Percentiles rank a stretch among this genome's conserved stretches.
Conservation (phyloP, 306 rosid genomes). For the Quillaja saponaria region DNA sequence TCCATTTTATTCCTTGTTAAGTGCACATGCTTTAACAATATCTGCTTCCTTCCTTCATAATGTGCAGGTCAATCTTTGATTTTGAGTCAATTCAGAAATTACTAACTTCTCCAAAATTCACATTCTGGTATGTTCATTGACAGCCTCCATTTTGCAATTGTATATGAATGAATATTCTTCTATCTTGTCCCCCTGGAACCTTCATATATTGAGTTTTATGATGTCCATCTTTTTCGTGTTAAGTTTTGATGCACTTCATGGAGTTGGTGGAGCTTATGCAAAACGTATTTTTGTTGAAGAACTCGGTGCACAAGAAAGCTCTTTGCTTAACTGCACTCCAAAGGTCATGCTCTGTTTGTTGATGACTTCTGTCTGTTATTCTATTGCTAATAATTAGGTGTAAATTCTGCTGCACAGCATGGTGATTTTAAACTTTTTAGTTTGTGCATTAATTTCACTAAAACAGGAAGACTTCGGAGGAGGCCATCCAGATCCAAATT, state of each 20-base stretch:
- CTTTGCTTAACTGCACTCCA: constrained; percentile 85
- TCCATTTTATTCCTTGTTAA: constrained; percentile 19
- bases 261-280: constrained; percentile 98
- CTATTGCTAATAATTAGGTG: constrained; percentile 6
- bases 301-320: constrained; percentile 95
- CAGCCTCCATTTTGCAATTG: constrained; percentile 21
- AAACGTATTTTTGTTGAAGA: constrained; percentile 91
- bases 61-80: constrained; percentile 90
- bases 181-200: background rate
- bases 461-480: constrained; percentile 98
- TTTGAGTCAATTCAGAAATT: constrained; percentile 73
- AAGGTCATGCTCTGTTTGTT: constrained; percentile 52
- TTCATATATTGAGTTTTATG: background rate
- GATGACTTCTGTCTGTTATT: constrained; percentile 11
- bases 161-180: constrained; percentile 13
- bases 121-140: constrained; percentile 74
- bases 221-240: constrained; percentile 26
- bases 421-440: constrained; percentile 14
- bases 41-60: constrained; percentile 20
- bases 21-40: constrained; percentile 16
- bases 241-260: constrained; percentile 86
- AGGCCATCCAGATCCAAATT: constrained; percentile 98
- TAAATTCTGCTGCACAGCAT: constrained; percentile 14
- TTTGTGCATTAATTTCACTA: constrained; percentile 28
- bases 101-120: constrained; percentile 75